Percentiles rank a stretch among this genome's conserved stretches.
Evolutionary conservation across 768 basidiomycete genomes (phyloP).

Genomic region (Kondoa malvinella): DNA sequence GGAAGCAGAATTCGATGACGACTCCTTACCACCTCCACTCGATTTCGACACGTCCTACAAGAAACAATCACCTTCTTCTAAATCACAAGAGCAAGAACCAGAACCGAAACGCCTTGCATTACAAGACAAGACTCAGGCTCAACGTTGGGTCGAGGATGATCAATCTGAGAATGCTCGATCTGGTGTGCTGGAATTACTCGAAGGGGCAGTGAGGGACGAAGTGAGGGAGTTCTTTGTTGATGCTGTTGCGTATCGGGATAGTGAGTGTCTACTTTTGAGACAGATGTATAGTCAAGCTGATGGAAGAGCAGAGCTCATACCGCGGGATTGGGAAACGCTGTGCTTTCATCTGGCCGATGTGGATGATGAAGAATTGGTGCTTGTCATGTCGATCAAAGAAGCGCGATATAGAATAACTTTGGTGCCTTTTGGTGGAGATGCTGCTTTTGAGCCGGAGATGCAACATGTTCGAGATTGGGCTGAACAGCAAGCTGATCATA

Average conservation of each 20-base stretch:
- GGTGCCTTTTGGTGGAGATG: background rate
- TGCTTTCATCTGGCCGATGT: background rate
- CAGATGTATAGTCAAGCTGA: background rate
- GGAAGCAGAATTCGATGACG: too few relatives aligned
- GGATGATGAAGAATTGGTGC: background rate
- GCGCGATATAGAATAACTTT: background rate
- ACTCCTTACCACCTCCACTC: too few relatives aligned
- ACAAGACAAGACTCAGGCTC: too few relatives aligned
- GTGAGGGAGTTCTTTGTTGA: background rate
- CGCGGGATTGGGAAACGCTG: background rate
- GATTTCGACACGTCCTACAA: too few relatives aligned
- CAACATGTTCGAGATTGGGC: background rate
- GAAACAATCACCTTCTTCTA: too few relatives aligned
- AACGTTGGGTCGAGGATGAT: background rate
- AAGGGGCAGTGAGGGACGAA: background rate
- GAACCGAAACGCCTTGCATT: too few relatives aligned
- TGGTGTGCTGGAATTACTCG: background rate
- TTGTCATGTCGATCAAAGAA: background rate
- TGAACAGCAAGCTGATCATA: too few relatives aligned
- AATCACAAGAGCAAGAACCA: too few relatives aligned
- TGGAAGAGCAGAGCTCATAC: background rate
- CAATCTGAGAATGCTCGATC: background rate
- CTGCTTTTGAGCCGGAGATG: background rate
- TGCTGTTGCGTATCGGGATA: background rate
- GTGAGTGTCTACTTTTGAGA: background rate